Evolutionary conservation across 2,329 filamentous ascomycete species (phyloP).

Genomic region (Cordyceps fumosorosea): DNA sequence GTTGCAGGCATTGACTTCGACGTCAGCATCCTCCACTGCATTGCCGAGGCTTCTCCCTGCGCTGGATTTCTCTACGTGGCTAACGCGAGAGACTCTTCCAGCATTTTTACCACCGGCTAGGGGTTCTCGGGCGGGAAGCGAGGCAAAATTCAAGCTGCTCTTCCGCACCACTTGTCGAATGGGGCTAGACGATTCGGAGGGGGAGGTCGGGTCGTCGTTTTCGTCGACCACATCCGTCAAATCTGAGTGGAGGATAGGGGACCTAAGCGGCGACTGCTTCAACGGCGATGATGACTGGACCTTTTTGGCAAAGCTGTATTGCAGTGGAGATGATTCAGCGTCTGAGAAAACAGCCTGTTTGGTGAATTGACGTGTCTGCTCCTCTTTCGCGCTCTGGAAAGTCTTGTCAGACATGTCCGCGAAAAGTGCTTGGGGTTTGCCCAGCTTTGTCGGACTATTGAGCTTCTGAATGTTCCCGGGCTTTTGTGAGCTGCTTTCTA

Average conservation of each 20-base stretch:
- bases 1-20: constrained; percentile 42
- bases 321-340: constrained; percentile 1
- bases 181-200: constrained; percentile 66
- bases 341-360: constrained; percentile 8
- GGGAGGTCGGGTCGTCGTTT: constrained; percentile 33
- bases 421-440: constrained; percentile 22
- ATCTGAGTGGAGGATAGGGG: constrained; percentile 7
- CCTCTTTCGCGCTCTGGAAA: constrained; percentile 39
- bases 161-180: constrained; percentile 75
- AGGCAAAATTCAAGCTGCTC: constrained; percentile 91
- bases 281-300: constrained; percentile 6
- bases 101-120: constrained; percentile 78
- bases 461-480: not conserved
- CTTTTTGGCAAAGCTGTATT: constrained; percentile 1
- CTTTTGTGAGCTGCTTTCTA: constrained; percentile 14
- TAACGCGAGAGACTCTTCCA: constrained; percentile 67
- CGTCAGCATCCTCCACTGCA: constrained; percentile 34
- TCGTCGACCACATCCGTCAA: constrained; percentile 35
- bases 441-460: constrained; percentile 17
- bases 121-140: constrained; percentile 84
- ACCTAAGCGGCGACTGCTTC: constrained; percentile 7
- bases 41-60: constrained; percentile 65
- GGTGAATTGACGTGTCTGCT: constrained; percentile 26
- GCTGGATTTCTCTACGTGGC: constrained; percentile 70
- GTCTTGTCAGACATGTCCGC: constrained; percentile 29